A percentile compares a stretch with the other conserved stretches of the same genome.
Evolutionary conservation across 2,329 filamentous ascomycete genomes (phyloP).

Genomic region (Aspergillus latus): DNA sequence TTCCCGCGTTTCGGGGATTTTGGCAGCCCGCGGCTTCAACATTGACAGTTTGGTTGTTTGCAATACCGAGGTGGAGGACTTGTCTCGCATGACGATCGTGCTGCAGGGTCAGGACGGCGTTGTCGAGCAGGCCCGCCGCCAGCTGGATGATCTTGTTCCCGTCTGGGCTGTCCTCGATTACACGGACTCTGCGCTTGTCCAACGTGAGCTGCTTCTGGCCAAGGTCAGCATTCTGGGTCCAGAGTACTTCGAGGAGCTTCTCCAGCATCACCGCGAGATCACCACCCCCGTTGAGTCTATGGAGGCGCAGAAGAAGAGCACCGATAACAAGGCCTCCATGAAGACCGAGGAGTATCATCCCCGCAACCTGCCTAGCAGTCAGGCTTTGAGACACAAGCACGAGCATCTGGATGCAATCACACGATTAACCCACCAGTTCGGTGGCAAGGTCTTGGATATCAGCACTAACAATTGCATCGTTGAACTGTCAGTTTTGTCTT

Average conservation of each 20-base stretch:
- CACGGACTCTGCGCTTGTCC: constrained; percentile 85
- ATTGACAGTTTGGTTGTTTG: constrained; percentile 98
- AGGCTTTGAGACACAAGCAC: constrained; percentile 94
- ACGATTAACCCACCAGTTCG: constrained; percentile 95
- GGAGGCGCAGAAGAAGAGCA: constrained; percentile 31
- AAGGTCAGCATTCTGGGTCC: constrained; percentile 96
- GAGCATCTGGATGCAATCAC: constrained; percentile 96
- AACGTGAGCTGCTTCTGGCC: constrained; percentile 90
- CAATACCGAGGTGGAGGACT: constrained; percentile 93
- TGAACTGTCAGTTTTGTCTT: constrained; percentile 70
- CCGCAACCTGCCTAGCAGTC: constrained; percentile 76
- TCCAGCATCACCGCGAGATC: constrained; percentile 94
- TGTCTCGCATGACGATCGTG: constrained; percentile 98
- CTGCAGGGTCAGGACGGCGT: constrained; percentile 94
- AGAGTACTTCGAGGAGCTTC: constrained; percentile 96
- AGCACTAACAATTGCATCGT: constrained; percentile 99
- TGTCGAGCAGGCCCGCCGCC: constrained; percentile 91
- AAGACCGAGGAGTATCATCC: constrained; percentile 74
- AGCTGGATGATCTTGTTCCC: constrained; percentile 93
- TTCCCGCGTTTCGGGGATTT: constrained; percentile 91
- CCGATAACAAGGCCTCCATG: constrained; percentile 18
- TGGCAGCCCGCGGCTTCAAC: constrained; percentile 96
- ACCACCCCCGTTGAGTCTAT: constrained; percentile 51
- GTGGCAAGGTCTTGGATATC: constrained; percentile 95
- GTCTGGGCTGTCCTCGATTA: constrained; percentile 99